Evolutionary conservation across 2,329 filamentous ascomycete species (phyloP).

Genomic region (Nemania diffusa): DNA sequence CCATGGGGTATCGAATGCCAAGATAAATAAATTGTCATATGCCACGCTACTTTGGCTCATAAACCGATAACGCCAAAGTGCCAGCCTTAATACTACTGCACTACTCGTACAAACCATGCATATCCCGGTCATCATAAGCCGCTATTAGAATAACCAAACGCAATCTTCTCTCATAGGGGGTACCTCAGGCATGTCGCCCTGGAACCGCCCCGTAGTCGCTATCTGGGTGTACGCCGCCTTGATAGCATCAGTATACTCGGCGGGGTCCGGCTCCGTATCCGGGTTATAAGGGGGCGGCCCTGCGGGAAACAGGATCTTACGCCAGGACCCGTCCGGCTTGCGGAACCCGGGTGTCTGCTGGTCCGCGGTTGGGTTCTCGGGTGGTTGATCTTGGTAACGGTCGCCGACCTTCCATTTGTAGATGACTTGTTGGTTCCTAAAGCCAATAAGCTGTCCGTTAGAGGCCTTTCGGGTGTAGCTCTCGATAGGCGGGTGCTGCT

Average conservation of each 20-base stretch:
- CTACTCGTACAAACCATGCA: slow-evolving; percentile 17
- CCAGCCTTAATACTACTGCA: slow-evolving; percentile 1
- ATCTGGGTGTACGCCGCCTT: slow-evolving; percentile 73
- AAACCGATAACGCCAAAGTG: slow-evolving; percentile 15
- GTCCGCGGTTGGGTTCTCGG: slow-evolving; percentile 15
- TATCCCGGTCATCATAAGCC: neutral
- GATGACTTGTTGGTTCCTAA: slow-evolving; percentile 71
- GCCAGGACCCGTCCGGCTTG: slow-evolving; percentile 65
- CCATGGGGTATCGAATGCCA: slow-evolving; percentile 31
- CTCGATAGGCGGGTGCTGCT: slow-evolving; percentile 56
- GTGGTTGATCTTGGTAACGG: slow-evolving; percentile 39
- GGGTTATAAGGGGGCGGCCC: slow-evolving; percentile 72
- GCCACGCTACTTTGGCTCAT: neutral
- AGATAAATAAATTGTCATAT: slow-evolving; percentile 18
- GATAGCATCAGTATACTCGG: slow-evolving; percentile 66
- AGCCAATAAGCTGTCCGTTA: slow-evolving; percentile 62
- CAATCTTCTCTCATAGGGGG: slow-evolving; percentile 83
- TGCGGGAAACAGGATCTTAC: slow-evolving; percentile 77
- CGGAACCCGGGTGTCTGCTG: slow-evolving; percentile 58
- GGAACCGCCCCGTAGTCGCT: slow-evolving; percentile 73
- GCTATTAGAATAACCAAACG: slow-evolving; percentile 76
- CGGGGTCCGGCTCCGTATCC: slow-evolving; percentile 68
- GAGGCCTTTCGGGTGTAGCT: slow-evolving; percentile 57
- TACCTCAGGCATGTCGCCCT: slow-evolving; percentile 78
- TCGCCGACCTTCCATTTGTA: slow-evolving; percentile 59